These are phyloP conservation scores for Cicer cuneatum DNA, from an alignment of 306 rosid genomes.

Conservation along the genomic window DNA sequence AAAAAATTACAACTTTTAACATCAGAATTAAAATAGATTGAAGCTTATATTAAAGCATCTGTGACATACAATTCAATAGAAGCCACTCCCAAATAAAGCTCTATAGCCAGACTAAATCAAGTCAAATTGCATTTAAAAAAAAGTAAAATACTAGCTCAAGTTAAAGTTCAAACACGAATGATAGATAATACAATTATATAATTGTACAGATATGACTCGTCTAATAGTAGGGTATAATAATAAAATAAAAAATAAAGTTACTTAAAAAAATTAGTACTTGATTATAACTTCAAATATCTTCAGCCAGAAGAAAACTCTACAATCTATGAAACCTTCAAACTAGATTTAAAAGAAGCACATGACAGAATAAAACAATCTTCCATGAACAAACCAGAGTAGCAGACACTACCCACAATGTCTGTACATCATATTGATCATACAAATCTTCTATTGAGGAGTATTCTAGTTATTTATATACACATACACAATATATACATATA, in stretches of 20 bases:
- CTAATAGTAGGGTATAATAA: neutral
- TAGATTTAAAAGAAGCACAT: neutral
- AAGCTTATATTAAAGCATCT: constrained; percentile 6
- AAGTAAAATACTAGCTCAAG: neutral
- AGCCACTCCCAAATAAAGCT: constrained; percentile 21
- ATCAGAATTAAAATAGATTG: neutral
- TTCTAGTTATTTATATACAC: constrained; percentile 2
- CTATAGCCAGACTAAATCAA: constrained; percentile 12
- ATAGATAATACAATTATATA: neutral
- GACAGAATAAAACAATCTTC: neutral
- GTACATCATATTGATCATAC: neutral
- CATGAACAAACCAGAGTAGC: constrained; percentile 14
- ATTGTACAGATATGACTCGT: neutral
- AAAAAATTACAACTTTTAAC: constrained; percentile 25
- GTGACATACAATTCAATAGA: neutral
- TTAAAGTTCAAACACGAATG: neutral
- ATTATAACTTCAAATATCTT: constrained; percentile 25
- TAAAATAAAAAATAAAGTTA: neutral
- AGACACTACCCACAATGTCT: constrained; percentile 5
- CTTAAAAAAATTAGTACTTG: constrained; percentile 3
- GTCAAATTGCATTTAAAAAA: neutral
- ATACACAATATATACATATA: neutral
- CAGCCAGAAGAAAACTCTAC: neutral
- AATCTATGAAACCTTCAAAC: constrained; percentile 1
- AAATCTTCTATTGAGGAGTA: constrained; percentile 3